Conservation (phyloP, 768 basidiomycete species). For the Grammothele lineata region DNA sequence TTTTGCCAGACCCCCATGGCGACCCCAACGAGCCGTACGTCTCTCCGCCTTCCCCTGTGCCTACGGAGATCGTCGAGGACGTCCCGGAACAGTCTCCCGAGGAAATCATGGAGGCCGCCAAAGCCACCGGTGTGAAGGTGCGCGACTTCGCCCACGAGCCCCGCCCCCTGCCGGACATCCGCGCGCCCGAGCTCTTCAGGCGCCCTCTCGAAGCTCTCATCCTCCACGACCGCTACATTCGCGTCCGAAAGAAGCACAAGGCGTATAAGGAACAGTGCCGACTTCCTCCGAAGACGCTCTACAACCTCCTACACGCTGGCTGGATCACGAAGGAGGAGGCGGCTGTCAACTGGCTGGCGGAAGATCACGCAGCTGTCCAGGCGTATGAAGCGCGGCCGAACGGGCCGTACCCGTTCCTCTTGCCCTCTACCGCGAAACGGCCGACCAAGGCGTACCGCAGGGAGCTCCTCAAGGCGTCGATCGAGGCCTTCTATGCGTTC, state of each 20-base stretch:
- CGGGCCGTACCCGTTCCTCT: slow-evolving; percentile 23
- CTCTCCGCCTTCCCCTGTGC: slow-evolving; percentile 21
- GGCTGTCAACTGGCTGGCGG: slow-evolving; percentile 15
- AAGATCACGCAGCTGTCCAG: slow-evolving; percentile 17
- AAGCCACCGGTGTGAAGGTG: slow-evolving; percentile 27
- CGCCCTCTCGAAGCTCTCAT: slow-evolving; percentile 21
- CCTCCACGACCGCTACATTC: slow-evolving; percentile 26
- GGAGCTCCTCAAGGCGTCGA: not conserved
- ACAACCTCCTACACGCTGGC: slow-evolving; percentile 23
- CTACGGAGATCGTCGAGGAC: slow-evolving; percentile 25
- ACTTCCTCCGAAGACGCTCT: slow-evolving; percentile 20
- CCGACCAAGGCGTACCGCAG: slow-evolving; percentile 22
- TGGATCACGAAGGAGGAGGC: slow-evolving; percentile 27
- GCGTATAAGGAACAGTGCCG: not conserved
- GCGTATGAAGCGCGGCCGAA: slow-evolving; percentile 20
- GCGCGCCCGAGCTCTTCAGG: slow-evolving; percentile 23
- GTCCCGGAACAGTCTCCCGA: slow-evolving; percentile 4
- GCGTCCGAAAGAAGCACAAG: slow-evolving; percentile 7
- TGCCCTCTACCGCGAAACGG: slow-evolving; percentile 6
- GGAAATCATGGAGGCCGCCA: slow-evolving; percentile 14
- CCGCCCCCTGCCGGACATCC: slow-evolving; percentile 5
- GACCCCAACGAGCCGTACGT: not conserved
- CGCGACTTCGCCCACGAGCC: slow-evolving; percentile 28
- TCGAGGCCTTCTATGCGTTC: no score
- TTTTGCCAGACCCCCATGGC: slow-evolving; percentile 6